Conservation (phyloP, 2,329 filamentous ascomycete genomes). For the Penicillium nordicum region DNA sequence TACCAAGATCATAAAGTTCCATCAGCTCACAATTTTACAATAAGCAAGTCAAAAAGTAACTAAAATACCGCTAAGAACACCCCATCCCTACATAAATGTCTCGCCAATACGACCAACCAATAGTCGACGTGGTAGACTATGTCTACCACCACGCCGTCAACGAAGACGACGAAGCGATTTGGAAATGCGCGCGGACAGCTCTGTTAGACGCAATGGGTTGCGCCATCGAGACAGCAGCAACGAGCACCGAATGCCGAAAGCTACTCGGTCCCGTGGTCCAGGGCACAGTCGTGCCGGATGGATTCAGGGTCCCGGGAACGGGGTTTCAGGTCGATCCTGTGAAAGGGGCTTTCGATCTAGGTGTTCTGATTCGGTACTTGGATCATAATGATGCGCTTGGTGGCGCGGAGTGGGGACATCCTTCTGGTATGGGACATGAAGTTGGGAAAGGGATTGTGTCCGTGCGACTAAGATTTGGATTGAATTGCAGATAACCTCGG, state of each 20-base stretch:
- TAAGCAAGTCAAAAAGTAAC: background rate
- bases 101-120: constrained; percentile 41
- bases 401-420: constrained; percentile 46
- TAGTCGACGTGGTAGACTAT: constrained; percentile 23
- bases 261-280: constrained; percentile 17
- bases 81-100: background rate
- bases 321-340: constrained; percentile 34
- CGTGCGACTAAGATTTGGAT: background rate
- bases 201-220: constrained; percentile 28
- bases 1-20: background rate
- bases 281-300: constrained; percentile 25
- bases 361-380: constrained; percentile 39
- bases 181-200: constrained; percentile 16
- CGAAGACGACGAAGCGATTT: constrained; percentile 16
- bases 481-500: constrained; percentile 37
- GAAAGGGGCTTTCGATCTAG: constrained; percentile 42
- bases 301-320: constrained; percentile 41
- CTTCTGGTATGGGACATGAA: constrained; percentile 27
- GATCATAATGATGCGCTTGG: constrained; percentile 44
- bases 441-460: background rate
- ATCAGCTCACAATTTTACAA: background rate
- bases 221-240: constrained; percentile 24
- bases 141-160: constrained; percentile 20
- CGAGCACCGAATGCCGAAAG: constrained; percentile 16
- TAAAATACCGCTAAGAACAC: background rate